Base-by-base conservation (phyloP, 2,329 filamentous ascomycete genomes). In the Thielaviopsis ethacetica region DNA sequence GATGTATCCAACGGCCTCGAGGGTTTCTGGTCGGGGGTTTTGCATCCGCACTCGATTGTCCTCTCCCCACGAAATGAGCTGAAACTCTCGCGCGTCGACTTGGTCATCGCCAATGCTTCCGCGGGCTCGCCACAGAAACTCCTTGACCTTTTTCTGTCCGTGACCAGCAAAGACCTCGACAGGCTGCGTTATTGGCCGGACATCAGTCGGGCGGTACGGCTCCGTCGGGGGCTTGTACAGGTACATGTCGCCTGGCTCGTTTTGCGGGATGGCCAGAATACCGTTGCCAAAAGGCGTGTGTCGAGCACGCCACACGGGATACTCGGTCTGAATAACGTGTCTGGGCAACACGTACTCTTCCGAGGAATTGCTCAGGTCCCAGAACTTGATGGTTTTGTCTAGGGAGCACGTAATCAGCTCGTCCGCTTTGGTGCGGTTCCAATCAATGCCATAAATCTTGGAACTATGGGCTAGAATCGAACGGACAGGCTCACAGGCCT, bases 371-470 rank as follows among this genome's bases (percentile, higher is more conserved):
- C 65, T 69, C 65, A 90, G 89, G 68, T 95, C 86, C 91, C 91
- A 96, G 63, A 95, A 86, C 68, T 94, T 95, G 71, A 96, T 91
- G 49, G 85, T 94, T 68, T 85, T 89, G 68, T 96, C 91, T 54
- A 96, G 74, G 1, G 91, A 95, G 70, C 91, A 96, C 2, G 91
- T 96, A 5, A 89, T 82, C 56, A 96, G 75, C 41, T 82, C 84
- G 10, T 81, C 84, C 1, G 82, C 72, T 54, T 83, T 77, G 13
- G 85, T 85, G 56, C 91, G 81, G 67, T 94, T 94, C 91, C 91
- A 96, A 70, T 96, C 91, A 38, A 96, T 76, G 27, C 91, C 91
- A 68, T 96, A 96, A 61, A 96, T 95, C 71, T 95, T 96, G 44
- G 90, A 95, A 34, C 81, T 82, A 66, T 96, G 91, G 0, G 91